Percentiles rank a stretch among this genome's conserved stretches.
These are phyloP conservation scores for Hura crepitans DNA, from an alignment of 441 rosid genomes.

Conservation along the genomic window DNA sequence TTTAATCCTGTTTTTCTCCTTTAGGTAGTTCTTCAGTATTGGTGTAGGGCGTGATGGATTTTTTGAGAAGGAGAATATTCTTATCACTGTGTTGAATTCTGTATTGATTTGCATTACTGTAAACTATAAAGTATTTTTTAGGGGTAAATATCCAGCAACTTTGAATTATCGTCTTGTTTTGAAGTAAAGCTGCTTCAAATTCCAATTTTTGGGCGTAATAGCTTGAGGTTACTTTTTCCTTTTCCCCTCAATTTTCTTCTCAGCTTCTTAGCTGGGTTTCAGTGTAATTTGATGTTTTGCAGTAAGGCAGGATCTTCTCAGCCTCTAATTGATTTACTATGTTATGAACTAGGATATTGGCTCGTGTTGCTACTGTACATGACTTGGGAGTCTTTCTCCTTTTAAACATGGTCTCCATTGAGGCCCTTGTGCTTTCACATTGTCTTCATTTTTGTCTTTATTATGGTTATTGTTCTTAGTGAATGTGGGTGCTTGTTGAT, in stretches of 20 bases:
- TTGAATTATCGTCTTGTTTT: conserved; percentile 13
- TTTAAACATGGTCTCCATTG: background rate
- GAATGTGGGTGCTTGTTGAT: background rate
- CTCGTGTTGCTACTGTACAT: conserved; percentile 10
- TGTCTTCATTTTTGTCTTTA: background rate
- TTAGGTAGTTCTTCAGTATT: background rate
- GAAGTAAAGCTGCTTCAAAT: conserved; percentile 19
- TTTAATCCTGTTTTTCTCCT: background rate
- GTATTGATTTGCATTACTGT: conserved; percentile 14
- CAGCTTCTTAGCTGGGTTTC: background rate
- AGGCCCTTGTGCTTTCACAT: background rate
- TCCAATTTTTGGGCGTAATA: conserved; percentile 14
- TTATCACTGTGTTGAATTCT: conserved; percentile 1
- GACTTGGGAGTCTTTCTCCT: conserved; percentile 1
- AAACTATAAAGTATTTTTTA: conserved; percentile 19
- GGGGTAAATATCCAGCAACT: conserved; percentile 3
- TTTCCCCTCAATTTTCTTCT: background rate
- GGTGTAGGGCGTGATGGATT: conserved; percentile 12
- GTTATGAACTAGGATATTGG: background rate
- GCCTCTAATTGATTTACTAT: background rate
- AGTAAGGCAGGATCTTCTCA: background rate
- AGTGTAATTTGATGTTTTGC: conserved; percentile 2
- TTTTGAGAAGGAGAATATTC: conserved; percentile 6
- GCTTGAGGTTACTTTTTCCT: conserved; percentile 14
- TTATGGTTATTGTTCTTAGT: background rate